These are phyloP conservation scores for Paecilomyces fulvus DNA, from an alignment of 2,329 filamentous ascomycete species.

Conservation along the genomic window DNA sequence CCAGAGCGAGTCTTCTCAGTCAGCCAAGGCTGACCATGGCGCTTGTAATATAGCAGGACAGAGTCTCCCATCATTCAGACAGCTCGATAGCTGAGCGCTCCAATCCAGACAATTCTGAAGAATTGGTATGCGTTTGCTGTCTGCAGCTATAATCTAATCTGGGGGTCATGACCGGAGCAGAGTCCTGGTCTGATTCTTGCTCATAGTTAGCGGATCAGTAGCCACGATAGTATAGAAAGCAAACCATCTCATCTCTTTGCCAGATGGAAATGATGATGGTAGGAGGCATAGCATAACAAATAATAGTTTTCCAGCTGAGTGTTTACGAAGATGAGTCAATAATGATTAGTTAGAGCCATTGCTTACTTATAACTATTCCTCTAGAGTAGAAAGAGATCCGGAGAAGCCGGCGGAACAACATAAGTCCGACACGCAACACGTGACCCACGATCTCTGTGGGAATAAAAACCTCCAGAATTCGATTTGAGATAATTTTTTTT, in stretches of 20 bases:
- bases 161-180: not conserved
- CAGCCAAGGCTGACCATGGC: not conserved
- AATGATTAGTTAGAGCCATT: too few relatives aligned
- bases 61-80: not conserved
- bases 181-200: not conserved
- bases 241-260: not conserved
- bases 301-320: not conserved
- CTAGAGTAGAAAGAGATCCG: not conserved
- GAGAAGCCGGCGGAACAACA: conserved; percentile 10
- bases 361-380: too few relatives aligned
- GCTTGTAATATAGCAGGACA: not conserved
- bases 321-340: not conserved
- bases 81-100: not conserved
- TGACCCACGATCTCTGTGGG: conserved; percentile 15
- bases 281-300: not conserved
- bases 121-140: not conserved
- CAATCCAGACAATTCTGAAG: not conserved
- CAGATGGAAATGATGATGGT: not conserved
- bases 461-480: not conserved
- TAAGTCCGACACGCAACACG: conserved; percentile 16
- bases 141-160: not conserved
- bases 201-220: not conserved
- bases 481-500: conserved; percentile 5
- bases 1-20: not conserved
- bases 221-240: not conserved